Conservation (phyloP, 352 stramenopile species). For the Pythium aphanidermatum region DNA sequence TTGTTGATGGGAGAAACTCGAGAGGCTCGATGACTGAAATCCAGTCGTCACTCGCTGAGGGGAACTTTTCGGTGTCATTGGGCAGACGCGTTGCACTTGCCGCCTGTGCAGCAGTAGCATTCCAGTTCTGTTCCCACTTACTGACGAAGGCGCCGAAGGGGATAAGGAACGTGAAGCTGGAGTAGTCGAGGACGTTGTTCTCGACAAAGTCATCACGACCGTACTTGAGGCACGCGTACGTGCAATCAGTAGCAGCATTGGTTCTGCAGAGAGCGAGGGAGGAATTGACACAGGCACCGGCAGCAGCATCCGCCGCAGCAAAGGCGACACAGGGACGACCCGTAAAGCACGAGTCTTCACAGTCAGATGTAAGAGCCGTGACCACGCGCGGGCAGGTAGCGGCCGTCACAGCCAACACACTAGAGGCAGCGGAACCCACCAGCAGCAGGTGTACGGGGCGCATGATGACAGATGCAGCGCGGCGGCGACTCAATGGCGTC, state of each 20-base stretch:
- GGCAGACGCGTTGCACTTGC: neutral
- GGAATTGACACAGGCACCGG: neutral
- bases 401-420: neutral
- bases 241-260: constrained; percentile 20
- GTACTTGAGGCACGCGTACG: constrained; percentile 48
- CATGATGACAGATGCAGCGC: too few species aligned
- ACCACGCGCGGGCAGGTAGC: constrained; percentile 31
- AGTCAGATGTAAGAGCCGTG: constrained; percentile 47
- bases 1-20: constrained; percentile 14
- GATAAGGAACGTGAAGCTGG: constrained; percentile 46
- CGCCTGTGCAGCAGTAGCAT: constrained; percentile 8
- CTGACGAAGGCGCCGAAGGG: constrained; percentile 41
- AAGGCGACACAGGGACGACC: constrained; percentile 52
- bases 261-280: constrained; percentile 2
- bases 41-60: constrained; percentile 8
- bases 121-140: constrained; percentile 42
- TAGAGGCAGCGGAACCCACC: neutral
- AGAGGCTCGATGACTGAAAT: constrained; percentile 18
- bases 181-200: constrained; percentile 41
- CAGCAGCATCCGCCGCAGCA: constrained; percentile 4
- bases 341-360: constrained; percentile 39
- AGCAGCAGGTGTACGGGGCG: neutral
- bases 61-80: constrained; percentile 15
- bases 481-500: too few species aligned
- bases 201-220: constrained; percentile 30